Conservation (phyloP, 2,329 filamentous ascomycete genomes). For the Trichoderma sp. region DNA sequence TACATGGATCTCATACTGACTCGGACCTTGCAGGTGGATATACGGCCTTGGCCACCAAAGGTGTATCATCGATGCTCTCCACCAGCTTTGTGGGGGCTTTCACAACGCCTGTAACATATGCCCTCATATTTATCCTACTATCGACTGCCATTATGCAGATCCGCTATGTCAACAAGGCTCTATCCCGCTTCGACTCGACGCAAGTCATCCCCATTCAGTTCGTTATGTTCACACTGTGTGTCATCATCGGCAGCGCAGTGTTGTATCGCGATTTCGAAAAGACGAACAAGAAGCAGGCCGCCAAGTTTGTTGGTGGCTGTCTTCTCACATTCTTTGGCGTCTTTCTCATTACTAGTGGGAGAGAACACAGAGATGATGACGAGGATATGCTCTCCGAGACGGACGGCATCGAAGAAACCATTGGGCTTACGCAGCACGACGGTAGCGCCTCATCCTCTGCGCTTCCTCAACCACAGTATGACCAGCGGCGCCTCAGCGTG, state of each 20-base stretch:
- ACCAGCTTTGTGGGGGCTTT: constrained; percentile 86
- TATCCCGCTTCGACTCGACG: constrained; percentile 94
- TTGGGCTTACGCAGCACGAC: constrained; percentile 56
- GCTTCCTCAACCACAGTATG: not conserved
- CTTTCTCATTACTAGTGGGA: constrained; percentile 91
- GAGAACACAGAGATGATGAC: constrained; percentile 60
- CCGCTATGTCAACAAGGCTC: constrained; percentile 83
- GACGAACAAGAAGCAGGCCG: constrained; percentile 67
- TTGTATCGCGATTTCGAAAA: constrained; percentile 94
- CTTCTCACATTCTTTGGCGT: constrained; percentile 91
- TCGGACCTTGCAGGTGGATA: constrained; percentile 66
- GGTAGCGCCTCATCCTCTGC: constrained; percentile 25
- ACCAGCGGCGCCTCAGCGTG: constrained; percentile 21
- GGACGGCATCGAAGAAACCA: constrained; percentile 63
- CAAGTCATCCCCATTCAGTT: constrained; percentile 98
- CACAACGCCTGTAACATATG: constrained; percentile 87
- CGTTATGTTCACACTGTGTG: constrained; percentile 91
- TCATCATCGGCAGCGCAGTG: constrained; percentile 90
- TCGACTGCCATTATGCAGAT: constrained; percentile 93
- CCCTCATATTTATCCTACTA: constrained; percentile 74
- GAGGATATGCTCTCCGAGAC: constrained; percentile 51
- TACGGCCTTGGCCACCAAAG: constrained; percentile 95
- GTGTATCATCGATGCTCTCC: constrained; percentile 90
- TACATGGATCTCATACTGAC: not conserved
- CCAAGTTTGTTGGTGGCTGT: constrained; percentile 88